phyloP scores from a whole-genome alignment of 805 yeast species.

The Candida golubevii region DNA sequence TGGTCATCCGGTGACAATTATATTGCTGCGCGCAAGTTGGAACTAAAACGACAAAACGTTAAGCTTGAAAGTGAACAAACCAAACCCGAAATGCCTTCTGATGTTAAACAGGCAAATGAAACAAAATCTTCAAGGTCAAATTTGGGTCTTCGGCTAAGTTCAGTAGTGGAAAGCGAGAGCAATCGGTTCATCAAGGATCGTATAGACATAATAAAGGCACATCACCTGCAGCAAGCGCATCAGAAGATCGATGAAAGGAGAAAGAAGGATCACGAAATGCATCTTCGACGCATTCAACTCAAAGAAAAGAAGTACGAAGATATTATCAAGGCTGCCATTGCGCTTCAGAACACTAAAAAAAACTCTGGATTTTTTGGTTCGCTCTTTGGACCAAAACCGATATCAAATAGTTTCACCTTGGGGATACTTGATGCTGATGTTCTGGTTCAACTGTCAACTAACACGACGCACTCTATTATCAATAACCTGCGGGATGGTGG shows the following conservation, averaged over 20 bases:
- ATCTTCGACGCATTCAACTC: slow-evolving; percentile 28
- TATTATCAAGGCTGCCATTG: slow-evolving; percentile 25
- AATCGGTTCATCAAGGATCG: slow-evolving; percentile 36
- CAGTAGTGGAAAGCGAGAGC: slow-evolving; percentile 33
- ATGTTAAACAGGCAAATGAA: neutral
- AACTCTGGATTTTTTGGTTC: slow-evolving; percentile 28
- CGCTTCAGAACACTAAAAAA: slow-evolving; percentile 19
- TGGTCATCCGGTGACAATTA: slow-evolving; percentile 43
- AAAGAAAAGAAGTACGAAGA: slow-evolving; percentile 39
- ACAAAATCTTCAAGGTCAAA: slow-evolving; percentile 13
- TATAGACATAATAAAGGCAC: slow-evolving; percentile 34
- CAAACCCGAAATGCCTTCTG: neutral
- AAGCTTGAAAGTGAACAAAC: neutral
- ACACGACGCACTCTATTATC: too few relatives aligned
- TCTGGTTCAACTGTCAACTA: too few relatives aligned
- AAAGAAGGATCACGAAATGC: slow-evolving; percentile 36
- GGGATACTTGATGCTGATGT: slow-evolving; percentile 3
- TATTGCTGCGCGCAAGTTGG: slow-evolving; percentile 29
- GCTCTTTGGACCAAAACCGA: slow-evolving; percentile 23
- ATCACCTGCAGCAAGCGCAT: slow-evolving; percentile 35
- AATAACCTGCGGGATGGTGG: too few relatives aligned
- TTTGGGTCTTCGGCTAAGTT: slow-evolving; percentile 24
- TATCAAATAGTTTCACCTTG: slow-evolving; percentile 12
- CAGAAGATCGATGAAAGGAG: slow-evolving; percentile 36
- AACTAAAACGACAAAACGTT: slow-evolving; percentile 14